These are phyloP conservation scores for Chalara sp. DNA, from an alignment of 2,329 filamentous ascomycete species.

Conservation along the genomic window DNA sequence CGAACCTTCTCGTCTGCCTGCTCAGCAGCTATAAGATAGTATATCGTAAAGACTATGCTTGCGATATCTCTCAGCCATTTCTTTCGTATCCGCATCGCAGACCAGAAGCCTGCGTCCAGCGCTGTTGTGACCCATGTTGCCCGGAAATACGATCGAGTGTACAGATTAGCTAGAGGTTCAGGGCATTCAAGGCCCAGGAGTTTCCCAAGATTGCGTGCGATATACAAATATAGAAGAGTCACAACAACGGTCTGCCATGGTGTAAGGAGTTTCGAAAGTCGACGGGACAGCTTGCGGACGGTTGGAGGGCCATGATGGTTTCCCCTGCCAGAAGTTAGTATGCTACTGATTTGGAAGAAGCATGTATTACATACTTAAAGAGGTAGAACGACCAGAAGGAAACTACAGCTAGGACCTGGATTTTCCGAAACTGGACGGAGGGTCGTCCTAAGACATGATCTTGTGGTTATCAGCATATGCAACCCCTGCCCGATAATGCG, in stretches of 20 bases:
- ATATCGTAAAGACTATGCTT: slow-evolving; percentile 77
- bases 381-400: slow-evolving; percentile 88
- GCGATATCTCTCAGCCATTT: slow-evolving; percentile 78
- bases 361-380: slow-evolving; percentile 48
- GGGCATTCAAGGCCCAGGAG: slow-evolving; percentile 85
- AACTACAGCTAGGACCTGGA: slow-evolving; percentile 86
- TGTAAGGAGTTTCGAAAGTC: slow-evolving; percentile 66
- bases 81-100: slow-evolving; percentile 81
- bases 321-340: slow-evolving; percentile 47
- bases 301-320: slow-evolving; percentile 82
- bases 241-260: slow-evolving; percentile 85
- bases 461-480: slow-evolving; percentile 21
- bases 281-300: slow-evolving; percentile 62
- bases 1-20: slow-evolving; percentile 94
- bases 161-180: slow-evolving; percentile 90
- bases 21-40: slow-evolving; percentile 89
- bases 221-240: slow-evolving; percentile 86
- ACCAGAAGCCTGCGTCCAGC: slow-evolving; percentile 96
- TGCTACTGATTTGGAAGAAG: not conserved
- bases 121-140: slow-evolving; percentile 96
- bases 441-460: slow-evolving; percentile 91
- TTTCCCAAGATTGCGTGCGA: slow-evolving; percentile 88
- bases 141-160: slow-evolving; percentile 85
- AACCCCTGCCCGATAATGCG: no score
- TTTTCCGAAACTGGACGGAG: slow-evolving; percentile 83